phyloP scores from a whole-genome alignment of 306 rosid genomes.

The Echinosophora koreensis region DNA sequence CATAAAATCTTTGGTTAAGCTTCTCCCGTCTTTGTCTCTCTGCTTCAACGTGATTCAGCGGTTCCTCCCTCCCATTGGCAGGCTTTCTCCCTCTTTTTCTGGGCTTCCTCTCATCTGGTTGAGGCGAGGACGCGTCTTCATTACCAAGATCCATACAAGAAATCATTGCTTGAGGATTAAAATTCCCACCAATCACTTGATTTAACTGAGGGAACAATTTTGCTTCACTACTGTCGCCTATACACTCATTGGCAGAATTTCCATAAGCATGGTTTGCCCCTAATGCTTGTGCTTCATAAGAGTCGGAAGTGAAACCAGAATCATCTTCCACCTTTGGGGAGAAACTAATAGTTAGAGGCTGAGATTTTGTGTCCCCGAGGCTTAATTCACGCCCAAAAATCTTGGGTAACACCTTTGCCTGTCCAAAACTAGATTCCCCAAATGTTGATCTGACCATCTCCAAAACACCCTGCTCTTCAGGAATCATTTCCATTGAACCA shows the following conservation, averaged over 20 bases:
- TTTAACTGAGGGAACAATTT: conserved; percentile 68
- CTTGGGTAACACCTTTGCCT: conserved; percentile 74
- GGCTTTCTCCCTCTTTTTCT: conserved; percentile 96
- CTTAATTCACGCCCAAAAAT: conserved; percentile 85
- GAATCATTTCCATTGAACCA: conserved; percentile 62
- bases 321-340: conserved; percentile 89
- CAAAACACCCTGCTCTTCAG: conserved; percentile 71
- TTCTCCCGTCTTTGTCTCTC: conserved; percentile 95
- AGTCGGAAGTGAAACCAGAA: conserved; percentile 67
- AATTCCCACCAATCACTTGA: conserved; percentile 66
- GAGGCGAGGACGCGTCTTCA: conserved; percentile 71
- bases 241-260: conserved; percentile 70
- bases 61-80: conserved; percentile 94
- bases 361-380: conserved; percentile 72
- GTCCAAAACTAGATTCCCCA: conserved; percentile 63
- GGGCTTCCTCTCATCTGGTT: conserved; percentile 80
- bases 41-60: conserved; percentile 91
- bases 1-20: conserved; percentile 92
- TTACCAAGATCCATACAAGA: conserved; percentile 64
- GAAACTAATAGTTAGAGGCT: conserved; percentile 73
- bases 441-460: conserved; percentile 61
- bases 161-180: conserved; percentile 63
- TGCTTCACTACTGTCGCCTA: conserved; percentile 63
- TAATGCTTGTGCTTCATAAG: conserved; percentile 66
- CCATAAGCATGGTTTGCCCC: conserved; percentile 65